Evolutionary conservation across 1,284 basidiomycete species (phyloP), one percentile per base, ranked within the genome.

Genomic region (Puccinia hordei): DNA sequence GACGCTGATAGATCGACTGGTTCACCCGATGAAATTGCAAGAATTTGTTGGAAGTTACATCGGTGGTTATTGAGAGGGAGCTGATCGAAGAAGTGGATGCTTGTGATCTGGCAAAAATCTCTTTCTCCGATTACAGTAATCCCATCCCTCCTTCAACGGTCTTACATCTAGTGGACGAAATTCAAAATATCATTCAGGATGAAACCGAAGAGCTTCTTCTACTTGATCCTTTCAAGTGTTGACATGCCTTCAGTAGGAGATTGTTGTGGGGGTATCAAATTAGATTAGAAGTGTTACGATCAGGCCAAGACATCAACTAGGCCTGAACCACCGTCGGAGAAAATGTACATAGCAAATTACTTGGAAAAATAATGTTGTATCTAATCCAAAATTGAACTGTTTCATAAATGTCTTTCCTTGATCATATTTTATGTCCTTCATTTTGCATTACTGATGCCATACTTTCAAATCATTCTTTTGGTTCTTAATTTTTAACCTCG

Each of bases 181-280:
- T 69, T 13, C 19, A 69, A 27, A 49, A 51, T 51, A 46, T 46
- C 46, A 69, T 69, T 13, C 22, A 69, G 66, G 66, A 69, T 49
- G 46, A 46, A 69, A 38, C 38, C 24, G 66, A 69, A 33, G 66
- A 69, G 22, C 41, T 69, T 27, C 44, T 46, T 4, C 49, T 35
- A 63, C 61, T 63, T 17, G 61, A 63, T 49, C 66, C 44, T 27
- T 69, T 69, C 66, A 9, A 63, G 61, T 63, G 35, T 63, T 63
- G 61, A 63, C 61, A 19, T 38, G 46, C 13, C 46, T 49, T 19
- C 10, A 2, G 2, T 15, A 49, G 46, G 46, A 19, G 46, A 49
- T 51, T 12, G 53, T 12, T n/a, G 6, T 4, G n/a, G 12, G n/a
- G 22, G 6, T 55, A 17, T 27, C 5, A 3, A 24, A 55, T 3